Percentiles rank a stretch among this genome's conserved stretches.
Conservation (phyloP, 2,329 filamentous ascomycete species). For the Xylariaceae sp. region DNA sequence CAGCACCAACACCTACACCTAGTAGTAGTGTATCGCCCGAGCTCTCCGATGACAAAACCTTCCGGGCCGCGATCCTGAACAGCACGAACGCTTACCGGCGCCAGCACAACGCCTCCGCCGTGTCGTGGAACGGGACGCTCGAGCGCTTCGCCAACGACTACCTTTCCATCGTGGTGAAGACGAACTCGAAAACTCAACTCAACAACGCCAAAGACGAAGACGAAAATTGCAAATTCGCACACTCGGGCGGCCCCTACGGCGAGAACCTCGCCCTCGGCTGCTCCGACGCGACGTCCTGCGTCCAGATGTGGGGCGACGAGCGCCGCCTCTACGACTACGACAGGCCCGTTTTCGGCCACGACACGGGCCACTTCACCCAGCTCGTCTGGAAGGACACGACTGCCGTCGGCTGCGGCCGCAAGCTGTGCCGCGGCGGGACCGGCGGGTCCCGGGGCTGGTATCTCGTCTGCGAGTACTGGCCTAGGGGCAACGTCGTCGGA, state of each 20-base stretch:
- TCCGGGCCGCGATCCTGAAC: conserved; percentile 54
- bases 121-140: conserved; percentile 63
- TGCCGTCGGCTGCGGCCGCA: conserved; percentile 50
- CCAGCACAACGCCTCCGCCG: conserved; percentile 52
- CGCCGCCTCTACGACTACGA: conserved; percentile 53
- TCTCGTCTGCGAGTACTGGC: conserved; percentile 66
- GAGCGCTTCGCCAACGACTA: conserved; percentile 48
- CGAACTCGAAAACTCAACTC: not conserved
- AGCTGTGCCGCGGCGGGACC: conserved; percentile 34
- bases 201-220: conserved; percentile 29
- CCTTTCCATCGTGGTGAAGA: conserved; percentile 23
- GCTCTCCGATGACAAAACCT: conserved; percentile 32
- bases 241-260: conserved; percentile 60
- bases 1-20: no score
- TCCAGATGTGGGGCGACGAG: conserved; percentile 65
- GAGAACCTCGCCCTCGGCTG: conserved; percentile 72
- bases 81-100: conserved; percentile 61
- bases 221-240: conserved; percentile 25
- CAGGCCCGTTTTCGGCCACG: conserved; percentile 49
- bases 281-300: conserved; percentile 48
- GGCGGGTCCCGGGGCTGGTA: conserved; percentile 56
- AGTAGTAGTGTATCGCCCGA: no score
- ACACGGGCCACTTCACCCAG: conserved; percentile 68
- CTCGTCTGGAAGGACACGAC: conserved; percentile 63
- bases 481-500: conserved; percentile 57